Evolutionary conservation across 225 moss, liverwort and hornwort genomes (phyloP), one percentile per base, ranked within the genome.

Genomic region (Rhytidiadelphus loreus): DNA sequence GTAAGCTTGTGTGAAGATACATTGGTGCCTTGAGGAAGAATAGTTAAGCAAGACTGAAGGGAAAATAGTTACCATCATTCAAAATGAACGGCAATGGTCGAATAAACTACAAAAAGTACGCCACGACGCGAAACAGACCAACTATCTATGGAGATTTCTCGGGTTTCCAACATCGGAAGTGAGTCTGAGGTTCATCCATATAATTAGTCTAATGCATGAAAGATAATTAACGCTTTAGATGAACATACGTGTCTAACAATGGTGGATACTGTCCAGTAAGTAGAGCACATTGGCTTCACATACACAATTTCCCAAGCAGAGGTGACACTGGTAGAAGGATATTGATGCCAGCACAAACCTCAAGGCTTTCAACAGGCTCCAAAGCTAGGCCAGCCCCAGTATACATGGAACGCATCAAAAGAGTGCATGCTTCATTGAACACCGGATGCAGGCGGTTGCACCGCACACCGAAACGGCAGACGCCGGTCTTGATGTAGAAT

Each of bases 321-420:
- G 85, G 90, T 59, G 86, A 88, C 68, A 90, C 76, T 92, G 87
- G 76, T 82, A 91, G 89, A 88, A 90, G 91, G 87, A 87, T 86
- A 79, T 91, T 90, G 91, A 89, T 84, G 88, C 90, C 95, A 94
- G 91, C 92, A 98, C 98, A 94, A 97, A 98, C 98, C 98, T 99
- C 99, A 90, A 99, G 94, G 86, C 96, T 95, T 88, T 99, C 99
- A 92, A 96, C 92, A 87, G 95, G 91, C 80, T 97, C 99, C 95
- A 96, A 94, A 90, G 90, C 92, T 85, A 99, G 89, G 89, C 99
- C 99, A 93, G 99, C 95, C 91, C 99, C 99, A 88, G 91, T 91
- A 93, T 99, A 99, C 99, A 99, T 99, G 85, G 96, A 93, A 92
- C 97, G 97, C 88, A 99, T 92, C 85, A 99, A 95, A 89, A 99